Conservation (phyloP, 495 filamentous ascomycete species). For the Penicillium tannophilum region DNA sequence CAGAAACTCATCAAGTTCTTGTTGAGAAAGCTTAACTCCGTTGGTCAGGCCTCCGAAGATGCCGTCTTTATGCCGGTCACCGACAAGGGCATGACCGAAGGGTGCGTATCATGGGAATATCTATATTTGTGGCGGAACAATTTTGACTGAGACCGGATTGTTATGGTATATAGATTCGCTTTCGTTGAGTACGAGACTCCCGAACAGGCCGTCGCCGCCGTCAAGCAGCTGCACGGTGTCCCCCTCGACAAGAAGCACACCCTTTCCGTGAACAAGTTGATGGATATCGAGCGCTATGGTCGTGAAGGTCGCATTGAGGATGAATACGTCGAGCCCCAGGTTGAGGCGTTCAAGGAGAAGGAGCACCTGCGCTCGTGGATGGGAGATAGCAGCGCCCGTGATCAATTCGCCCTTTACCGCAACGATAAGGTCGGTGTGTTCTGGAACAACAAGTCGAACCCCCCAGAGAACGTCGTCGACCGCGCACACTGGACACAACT, state of each 20-base stretch:
- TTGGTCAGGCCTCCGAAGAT: constrained; percentile 83
- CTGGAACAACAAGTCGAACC: constrained; percentile 96
- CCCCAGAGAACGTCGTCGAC: constrained; percentile 85
- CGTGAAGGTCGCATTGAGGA: constrained; percentile 91
- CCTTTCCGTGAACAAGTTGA: constrained; percentile 93
- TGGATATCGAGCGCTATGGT: constrained; percentile 95
- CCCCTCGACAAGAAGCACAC: constrained; percentile 95
- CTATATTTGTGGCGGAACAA: constrained; percentile 7
- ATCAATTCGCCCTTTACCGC: constrained; percentile 92
- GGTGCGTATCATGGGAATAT: constrained; percentile 54
- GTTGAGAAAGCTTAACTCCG: constrained; percentile 82
- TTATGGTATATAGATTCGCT: constrained; percentile 63
- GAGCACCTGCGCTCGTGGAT: constrained; percentile 95
- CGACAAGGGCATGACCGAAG: constrained; percentile 77
- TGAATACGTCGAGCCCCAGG: constrained; percentile 74
- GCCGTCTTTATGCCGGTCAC: constrained; percentile 89
- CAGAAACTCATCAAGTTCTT: constrained; percentile 93
- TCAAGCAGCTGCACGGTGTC: constrained; percentile 78
- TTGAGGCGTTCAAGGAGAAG: constrained; percentile 82
- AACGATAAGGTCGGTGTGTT: constrained; percentile 89
- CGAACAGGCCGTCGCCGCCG: constrained; percentile 84
- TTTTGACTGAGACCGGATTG: constrained; percentile 17
- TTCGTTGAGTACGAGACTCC: constrained; percentile 96
- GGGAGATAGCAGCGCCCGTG: constrained; percentile 79
- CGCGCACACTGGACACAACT: constrained; percentile 94